Percentiles rank a stretch among this genome's conserved stretches.
phyloP scores from a whole-genome alignment of 495 filamentous ascomycete genomes.

The Beverwykella pulmonaria region DNA sequence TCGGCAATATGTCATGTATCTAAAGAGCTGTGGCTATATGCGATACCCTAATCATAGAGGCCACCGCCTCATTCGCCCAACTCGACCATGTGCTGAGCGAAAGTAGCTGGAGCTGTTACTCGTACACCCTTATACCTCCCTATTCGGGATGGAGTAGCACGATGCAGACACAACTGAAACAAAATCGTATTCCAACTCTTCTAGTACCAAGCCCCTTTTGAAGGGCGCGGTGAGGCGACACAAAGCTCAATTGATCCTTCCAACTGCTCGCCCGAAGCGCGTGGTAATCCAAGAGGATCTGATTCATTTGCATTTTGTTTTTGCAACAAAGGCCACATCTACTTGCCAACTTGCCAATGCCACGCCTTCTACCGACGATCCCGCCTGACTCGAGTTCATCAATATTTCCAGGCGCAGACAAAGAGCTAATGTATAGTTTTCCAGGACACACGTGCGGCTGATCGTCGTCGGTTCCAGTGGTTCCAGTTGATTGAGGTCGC shows the following conservation, averaged over 20 bases:
- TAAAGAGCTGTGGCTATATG: background rate
- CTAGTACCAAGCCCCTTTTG: no score
- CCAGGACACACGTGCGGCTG: background rate
- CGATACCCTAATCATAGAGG: slow-evolving; percentile 1
- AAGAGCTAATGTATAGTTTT: background rate
- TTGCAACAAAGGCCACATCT: no score
- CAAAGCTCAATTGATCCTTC: no score
- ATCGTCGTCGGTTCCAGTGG: background rate
- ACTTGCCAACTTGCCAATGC: no score
- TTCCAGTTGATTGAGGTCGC: background rate
- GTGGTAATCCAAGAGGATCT: no score
- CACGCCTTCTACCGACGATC: no score
- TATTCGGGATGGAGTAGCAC: background rate
- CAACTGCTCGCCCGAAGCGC: no score
- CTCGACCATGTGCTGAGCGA: background rate
- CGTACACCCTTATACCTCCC: background rate
- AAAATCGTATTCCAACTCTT: no score
- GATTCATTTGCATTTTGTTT: no score
- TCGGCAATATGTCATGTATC: background rate
- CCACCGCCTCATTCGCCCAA: background rate
- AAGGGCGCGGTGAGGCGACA: no score
- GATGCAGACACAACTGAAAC: background rate
- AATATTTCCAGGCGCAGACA: background rate
- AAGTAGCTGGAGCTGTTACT: no score
- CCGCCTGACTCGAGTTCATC: background rate